Evolutionary conservation across 768 basidiomycete genomes (phyloP).

Genomic region (Suillus variegatus): DNA sequence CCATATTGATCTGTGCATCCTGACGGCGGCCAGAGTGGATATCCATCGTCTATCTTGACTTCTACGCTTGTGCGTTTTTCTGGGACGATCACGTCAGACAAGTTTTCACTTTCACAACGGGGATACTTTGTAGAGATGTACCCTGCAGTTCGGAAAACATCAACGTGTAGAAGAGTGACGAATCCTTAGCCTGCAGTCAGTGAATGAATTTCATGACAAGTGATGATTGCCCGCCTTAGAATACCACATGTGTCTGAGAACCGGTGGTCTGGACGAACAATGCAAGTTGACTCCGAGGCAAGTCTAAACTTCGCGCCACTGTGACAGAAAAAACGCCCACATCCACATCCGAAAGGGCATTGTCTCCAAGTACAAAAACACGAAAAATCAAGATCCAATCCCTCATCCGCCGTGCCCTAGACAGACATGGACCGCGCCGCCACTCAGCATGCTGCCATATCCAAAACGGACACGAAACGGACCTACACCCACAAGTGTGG

Average conservation of each 20-base stretch:
- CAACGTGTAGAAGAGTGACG: not conserved
- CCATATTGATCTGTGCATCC: not conserved
- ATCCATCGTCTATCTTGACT: not conserved
- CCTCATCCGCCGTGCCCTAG: conserved; percentile 9
- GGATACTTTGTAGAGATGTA: not conserved
- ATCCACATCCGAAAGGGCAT: not conserved
- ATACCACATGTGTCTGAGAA: not conserved
- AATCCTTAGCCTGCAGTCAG: not conserved
- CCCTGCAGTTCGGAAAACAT: not conserved
- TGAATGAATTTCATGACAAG: not conserved
- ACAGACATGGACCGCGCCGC: conserved; percentile 16
- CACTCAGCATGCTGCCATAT: not conserved
- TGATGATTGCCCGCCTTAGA: not conserved
- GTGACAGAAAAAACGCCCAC: not conserved
- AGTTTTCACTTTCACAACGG: not conserved
- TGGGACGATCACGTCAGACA: conserved; percentile 1
- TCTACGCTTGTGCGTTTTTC: not conserved
- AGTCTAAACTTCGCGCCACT: not conserved
- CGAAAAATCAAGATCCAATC: not conserved
- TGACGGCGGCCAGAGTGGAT: not conserved
- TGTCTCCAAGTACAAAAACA: conserved; percentile 2
- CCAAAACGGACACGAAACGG: not conserved
- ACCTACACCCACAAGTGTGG: conserved; percentile 18
- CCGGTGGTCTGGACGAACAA: not conserved
- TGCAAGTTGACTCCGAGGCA: not conserved